These are phyloP conservation scores for Emmonsiellopsis sp. DNA, from an alignment of 2,329 filamentous ascomycete genomes.

Conservation along the genomic window DNA sequence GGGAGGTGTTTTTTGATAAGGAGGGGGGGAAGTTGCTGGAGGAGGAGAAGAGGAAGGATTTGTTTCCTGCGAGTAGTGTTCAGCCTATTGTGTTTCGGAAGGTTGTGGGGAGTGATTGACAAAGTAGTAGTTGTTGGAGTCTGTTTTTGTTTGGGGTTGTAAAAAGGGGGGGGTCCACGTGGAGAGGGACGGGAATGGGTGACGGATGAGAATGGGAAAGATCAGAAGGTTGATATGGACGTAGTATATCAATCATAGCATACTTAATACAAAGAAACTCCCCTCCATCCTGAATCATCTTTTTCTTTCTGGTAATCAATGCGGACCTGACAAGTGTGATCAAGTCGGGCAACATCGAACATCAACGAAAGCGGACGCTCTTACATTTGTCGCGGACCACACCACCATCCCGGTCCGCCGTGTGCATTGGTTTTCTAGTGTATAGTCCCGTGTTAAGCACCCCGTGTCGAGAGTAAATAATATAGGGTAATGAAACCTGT, in stretches of 20 bases:
- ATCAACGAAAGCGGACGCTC: background rate
- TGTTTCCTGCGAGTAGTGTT: constrained; percentile 8
- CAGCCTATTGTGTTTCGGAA: constrained; percentile 8
- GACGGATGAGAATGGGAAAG: no score
- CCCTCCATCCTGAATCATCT: no score
- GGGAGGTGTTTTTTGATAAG: constrained; percentile 3
- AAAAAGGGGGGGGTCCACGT: no score
- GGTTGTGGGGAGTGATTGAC: background rate
- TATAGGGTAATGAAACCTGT: no score
- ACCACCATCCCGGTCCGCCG: constrained; percentile 5
- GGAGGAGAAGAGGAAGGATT: constrained; percentile 6
- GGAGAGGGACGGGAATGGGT: no score
- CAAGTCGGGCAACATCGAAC: background rate
- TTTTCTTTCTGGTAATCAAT: background rate
- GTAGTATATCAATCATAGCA: no score
- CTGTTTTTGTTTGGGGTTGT: no score
- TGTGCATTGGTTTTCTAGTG: background rate
- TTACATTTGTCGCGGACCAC: constrained; percentile 1
- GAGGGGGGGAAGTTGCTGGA: constrained; percentile 4
- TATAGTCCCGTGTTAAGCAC: no score
- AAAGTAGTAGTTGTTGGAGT: no score
- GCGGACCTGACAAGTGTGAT: background rate
- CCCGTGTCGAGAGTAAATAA: no score
- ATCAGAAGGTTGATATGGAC: no score
- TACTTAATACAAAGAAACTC: no score